These are phyloP conservation scores for Oryza coarctata DNA, from an alignment of 176 grass and related monocot genomes.

Conservation along the genomic window DNA sequence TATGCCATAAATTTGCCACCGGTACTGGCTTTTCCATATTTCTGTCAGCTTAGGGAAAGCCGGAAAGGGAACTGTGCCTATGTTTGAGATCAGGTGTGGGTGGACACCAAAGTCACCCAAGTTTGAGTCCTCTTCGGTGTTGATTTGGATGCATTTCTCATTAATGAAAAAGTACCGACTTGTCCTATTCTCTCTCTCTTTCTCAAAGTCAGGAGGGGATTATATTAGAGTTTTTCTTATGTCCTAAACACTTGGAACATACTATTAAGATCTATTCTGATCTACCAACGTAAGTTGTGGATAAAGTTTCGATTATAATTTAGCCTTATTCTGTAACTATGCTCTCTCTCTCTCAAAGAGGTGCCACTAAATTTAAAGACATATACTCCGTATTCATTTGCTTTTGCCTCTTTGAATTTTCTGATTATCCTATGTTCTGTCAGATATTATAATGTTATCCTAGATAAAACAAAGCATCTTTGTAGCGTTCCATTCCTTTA, in stretches of 20 bases:
- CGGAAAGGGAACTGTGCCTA: not conserved
- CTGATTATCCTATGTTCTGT: slow-evolving; percentile 10
- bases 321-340: slow-evolving; percentile 11
- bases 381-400: slow-evolving; percentile 17
- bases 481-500: not conserved
- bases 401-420: slow-evolving; percentile 14
- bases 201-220: not conserved
- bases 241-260: slow-evolving; percentile 17
- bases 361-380: slow-evolving; percentile 33
- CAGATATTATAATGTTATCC: slow-evolving; percentile 35
- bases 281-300: slow-evolving; percentile 27
- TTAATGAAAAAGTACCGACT: not conserved
- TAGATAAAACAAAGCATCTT: slow-evolving; percentile 19
- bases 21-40: slow-evolving; percentile 21
- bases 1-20: slow-evolving; percentile 31
- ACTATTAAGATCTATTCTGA: slow-evolving; percentile 46
- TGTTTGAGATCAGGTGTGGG: not conserved
- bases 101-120: not conserved
- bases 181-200: not conserved
- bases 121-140: not conserved
- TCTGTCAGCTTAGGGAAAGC: slow-evolving; percentile 4
- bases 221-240: slow-evolving; percentile 27
- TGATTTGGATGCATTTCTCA: not conserved
- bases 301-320: slow-evolving; percentile 24
- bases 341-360: not conserved